Conservation (phyloP, 257 asterid species). For the Ligustrum vulgare region DNA sequence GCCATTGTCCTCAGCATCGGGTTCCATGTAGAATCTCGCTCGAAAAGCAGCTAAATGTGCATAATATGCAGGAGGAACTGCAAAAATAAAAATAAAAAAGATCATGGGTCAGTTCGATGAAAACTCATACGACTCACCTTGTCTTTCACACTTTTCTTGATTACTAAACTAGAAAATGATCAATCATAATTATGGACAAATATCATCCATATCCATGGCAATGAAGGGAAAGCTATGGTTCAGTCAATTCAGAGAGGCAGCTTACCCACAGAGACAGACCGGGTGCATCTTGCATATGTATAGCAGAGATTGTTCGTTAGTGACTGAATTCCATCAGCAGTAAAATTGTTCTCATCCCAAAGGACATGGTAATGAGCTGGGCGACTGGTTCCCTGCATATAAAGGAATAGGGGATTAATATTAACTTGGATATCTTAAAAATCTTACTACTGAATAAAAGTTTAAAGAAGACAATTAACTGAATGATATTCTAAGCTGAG, state of each 20-base stretch:
- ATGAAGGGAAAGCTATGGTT: background rate
- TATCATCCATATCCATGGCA: background rate
- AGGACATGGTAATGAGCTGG: conserved; percentile 98
- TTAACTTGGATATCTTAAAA: background rate
- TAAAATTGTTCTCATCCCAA: conserved; percentile 97
- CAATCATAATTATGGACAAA: background rate
- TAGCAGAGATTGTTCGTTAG: conserved; percentile 94
- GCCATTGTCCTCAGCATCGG: conserved; percentile 61
- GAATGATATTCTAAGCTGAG: background rate
- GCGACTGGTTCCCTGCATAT: conserved; percentile 87
- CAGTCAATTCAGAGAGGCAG: background rate
- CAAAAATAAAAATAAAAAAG: conserved; percentile 6
- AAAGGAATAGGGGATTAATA: background rate
- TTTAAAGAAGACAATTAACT: background rate
- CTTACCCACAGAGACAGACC: conserved; percentile 96
- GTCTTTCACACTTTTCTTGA: background rate
- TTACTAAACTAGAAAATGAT: background rate
- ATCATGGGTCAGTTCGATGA: background rate
- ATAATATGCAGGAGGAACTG: conserved; percentile 98
- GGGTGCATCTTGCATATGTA: conserved; percentile 95
- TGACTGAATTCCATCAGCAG: conserved; percentile 94
- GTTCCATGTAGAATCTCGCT: conserved; percentile 93
- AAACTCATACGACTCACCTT: background rate
- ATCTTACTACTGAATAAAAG: background rate
- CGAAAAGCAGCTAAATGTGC: conserved; percentile 97